These are phyloP conservation scores for Penicillium janthinellum DNA, from an alignment of 2,329 filamentous ascomycete species.

Conservation along the genomic window DNA sequence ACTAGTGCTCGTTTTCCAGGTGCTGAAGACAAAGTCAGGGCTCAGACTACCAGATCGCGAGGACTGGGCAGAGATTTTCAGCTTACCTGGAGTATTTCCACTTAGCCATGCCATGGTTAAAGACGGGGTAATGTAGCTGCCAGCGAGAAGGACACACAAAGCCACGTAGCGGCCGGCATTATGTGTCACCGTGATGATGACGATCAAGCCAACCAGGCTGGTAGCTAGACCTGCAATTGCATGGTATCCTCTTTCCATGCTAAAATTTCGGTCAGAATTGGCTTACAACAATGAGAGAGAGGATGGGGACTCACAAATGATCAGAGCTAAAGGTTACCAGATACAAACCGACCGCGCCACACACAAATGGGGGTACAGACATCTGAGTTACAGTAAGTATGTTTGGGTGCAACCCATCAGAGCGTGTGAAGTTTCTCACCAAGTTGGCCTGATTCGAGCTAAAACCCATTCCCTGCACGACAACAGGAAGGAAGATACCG, in stretches of 20 bases:
- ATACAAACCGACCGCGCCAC: background rate
- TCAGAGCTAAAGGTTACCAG: background rate
- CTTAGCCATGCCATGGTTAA: background rate
- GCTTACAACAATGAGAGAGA: background rate
- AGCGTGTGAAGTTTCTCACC: background rate
- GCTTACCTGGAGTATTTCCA: background rate
- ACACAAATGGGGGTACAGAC: conserved; percentile 1
- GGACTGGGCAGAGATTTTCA: background rate
- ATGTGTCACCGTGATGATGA: background rate
- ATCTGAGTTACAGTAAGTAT: background rate
- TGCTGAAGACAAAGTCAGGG: background rate
- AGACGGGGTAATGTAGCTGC: background rate
- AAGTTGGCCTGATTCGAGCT: background rate
- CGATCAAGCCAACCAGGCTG: background rate
- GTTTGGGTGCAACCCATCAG: background rate
- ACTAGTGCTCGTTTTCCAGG: conserved; percentile 1
- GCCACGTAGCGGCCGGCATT: background rate
- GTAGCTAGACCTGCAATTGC: background rate
- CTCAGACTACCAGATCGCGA: background rate
- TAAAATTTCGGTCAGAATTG: background rate
- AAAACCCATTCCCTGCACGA: background rate
- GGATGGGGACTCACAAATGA: background rate
- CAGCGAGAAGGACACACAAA: background rate
- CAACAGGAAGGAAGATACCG: background rate
- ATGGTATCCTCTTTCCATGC: background rate